A percentile compares a stretch with the other conserved stretches of the same genome.
Conservation (phyloP, 495 filamentous ascomycete species). For the Saxispiralis lemnorum region DNA sequence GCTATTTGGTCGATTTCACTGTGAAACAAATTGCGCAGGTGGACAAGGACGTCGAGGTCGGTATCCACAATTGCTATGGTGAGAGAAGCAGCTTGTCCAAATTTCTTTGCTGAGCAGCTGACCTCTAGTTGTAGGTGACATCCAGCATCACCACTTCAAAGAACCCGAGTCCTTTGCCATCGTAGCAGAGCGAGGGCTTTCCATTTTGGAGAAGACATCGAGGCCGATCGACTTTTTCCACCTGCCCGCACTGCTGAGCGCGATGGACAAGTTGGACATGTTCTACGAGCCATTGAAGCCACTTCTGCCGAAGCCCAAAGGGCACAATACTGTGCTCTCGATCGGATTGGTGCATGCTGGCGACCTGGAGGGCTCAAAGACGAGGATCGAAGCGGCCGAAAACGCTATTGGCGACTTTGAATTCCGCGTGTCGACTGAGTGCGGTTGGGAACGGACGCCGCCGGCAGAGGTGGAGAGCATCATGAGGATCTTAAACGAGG, state of each 20-base stretch:
- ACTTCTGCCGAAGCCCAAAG: slow-evolving; percentile 14
- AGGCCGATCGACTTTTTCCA: slow-evolving; percentile 27
- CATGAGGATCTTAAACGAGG: slow-evolving; percentile 12
- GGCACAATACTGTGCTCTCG: slow-evolving; percentile 19
- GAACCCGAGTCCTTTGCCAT: slow-evolving; percentile 26
- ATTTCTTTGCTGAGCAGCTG: neutral
- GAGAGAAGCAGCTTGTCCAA: neutral
- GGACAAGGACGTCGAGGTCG: slow-evolving; percentile 23
- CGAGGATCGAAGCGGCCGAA: slow-evolving; percentile 24
- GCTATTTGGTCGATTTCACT: slow-evolving; percentile 22
- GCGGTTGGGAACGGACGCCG: slow-evolving; percentile 28
- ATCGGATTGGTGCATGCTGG: slow-evolving; percentile 29
- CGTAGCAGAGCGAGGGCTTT: slow-evolving; percentile 8
- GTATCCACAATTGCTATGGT: slow-evolving; percentile 32
- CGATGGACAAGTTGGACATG: slow-evolving; percentile 15
- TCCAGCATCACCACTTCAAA: slow-evolving; percentile 26
- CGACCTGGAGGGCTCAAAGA: slow-evolving; percentile 25
- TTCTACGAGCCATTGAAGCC: slow-evolving; percentile 24
- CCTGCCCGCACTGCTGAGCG: slow-evolving; percentile 28
- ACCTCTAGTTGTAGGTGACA: slow-evolving; percentile 18
- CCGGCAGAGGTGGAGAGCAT: slow-evolving; percentile 24
- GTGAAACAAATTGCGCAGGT: slow-evolving; percentile 18
- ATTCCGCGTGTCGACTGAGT: slow-evolving; percentile 30
- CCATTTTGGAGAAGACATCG: slow-evolving; percentile 1
- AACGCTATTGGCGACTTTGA: slow-evolving; percentile 18